phyloP scores from a whole-genome alignment of 257 asterid species.

The Mitragyna speciosa region DNA sequence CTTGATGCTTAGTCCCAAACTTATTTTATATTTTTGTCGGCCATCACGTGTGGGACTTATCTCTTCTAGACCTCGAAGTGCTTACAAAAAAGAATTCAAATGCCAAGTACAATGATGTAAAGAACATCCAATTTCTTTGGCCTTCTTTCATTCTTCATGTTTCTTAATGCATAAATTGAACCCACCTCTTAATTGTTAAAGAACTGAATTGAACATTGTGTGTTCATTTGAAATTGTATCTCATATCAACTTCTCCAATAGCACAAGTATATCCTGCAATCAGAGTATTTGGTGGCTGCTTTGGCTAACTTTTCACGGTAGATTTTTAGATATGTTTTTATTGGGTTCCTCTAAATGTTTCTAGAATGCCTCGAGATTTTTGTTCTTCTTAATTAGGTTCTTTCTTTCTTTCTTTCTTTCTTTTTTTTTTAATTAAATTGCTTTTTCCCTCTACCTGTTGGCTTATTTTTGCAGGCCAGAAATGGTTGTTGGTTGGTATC shows the following conservation, averaged over 20 bases:
- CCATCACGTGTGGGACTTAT: not conserved
- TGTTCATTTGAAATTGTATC: not conserved
- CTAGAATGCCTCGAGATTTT: not conserved
- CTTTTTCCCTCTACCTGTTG: not conserved
- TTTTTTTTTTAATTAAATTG: not conserved
- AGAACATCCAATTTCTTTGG: not conserved
- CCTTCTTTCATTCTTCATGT: not conserved
- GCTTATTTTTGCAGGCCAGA: conserved; percentile 66
- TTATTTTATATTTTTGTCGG: not conserved
- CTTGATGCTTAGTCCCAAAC: not conserved
- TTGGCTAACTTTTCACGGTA: not conserved
- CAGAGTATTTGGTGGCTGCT: not conserved
- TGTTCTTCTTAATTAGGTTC: not conserved
- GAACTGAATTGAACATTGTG: not conserved
- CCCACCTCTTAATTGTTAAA: not conserved
- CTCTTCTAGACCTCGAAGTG: not conserved
- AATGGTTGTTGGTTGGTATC: conserved; percentile 99
- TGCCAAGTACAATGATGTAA: not conserved
- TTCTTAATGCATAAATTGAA: not conserved
- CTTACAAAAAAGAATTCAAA: not conserved
- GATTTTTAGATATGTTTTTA: not conserved
- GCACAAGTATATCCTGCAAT: not conserved
- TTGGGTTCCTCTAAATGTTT: no score
- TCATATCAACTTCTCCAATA: not conserved
- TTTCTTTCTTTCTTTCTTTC: no score